Evolutionary conservation across 768 basidiomycete species (phyloP).

Genomic region (Panus rudis): DNA sequence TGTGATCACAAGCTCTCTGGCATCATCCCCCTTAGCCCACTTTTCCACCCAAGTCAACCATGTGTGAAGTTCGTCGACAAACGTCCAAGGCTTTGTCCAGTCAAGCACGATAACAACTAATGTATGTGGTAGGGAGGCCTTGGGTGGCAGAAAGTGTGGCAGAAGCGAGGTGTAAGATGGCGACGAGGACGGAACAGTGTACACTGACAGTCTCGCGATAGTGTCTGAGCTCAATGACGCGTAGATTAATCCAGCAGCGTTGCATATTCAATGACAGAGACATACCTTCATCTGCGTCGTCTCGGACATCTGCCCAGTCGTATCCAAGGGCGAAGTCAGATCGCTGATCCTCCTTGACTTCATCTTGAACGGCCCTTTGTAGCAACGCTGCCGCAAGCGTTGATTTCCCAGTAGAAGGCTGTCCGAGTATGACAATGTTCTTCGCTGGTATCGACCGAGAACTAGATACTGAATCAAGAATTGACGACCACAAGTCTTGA

Average conservation of each 20-base stretch:
- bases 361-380: conserved; percentile 54
- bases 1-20: conserved; percentile 65
- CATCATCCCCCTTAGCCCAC: conserved; percentile 66
- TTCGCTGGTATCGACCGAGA: conserved; percentile 79
- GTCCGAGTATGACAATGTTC: conserved; percentile 79
- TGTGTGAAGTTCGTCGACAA: conserved; percentile 73
- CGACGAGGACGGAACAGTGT: conserved; percentile 82
- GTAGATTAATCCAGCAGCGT: conserved; percentile 1
- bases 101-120: conserved; percentile 83
- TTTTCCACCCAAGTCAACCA: conserved; percentile 86
- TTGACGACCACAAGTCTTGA: conserved; percentile 87
- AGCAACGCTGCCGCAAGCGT: conserved; percentile 64
- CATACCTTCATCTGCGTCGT: conserved; percentile 92
- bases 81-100: conserved; percentile 93
- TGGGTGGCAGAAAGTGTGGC: conserved; percentile 74
- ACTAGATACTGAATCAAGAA: conserved; percentile 81
- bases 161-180: conserved; percentile 62
- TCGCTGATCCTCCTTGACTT: conserved; percentile 49
- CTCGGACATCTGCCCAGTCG: conserved; percentile 83
- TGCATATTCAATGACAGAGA: conserved; percentile 4
- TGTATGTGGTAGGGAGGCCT: conserved; percentile 58
- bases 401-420: conserved; percentile 74
- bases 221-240: conserved; percentile 49
- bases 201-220: conserved; percentile 82
- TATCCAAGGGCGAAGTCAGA: conserved; percentile 86